Evolutionary conservation across 2,329 filamentous ascomycete genomes (phyloP).

Genomic region (Gliomastix tumulicola): DNA sequence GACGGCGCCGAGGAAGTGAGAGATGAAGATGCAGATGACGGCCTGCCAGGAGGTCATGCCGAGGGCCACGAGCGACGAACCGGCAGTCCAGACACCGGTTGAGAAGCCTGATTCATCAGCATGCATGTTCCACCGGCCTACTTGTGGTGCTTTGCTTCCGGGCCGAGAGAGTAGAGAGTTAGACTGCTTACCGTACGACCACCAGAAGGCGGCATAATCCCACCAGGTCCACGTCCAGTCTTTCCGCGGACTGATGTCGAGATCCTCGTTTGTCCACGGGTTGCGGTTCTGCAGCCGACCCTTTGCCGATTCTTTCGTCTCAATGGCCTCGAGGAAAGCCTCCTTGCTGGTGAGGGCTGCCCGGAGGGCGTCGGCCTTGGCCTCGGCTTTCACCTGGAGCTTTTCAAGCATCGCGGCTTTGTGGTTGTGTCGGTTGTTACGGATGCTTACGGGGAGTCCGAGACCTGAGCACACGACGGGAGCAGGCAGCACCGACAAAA

Average conservation of each 20-base stretch:
- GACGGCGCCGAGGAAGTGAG: neutral
- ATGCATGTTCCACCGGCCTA: too few species aligned
- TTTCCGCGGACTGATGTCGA: neutral
- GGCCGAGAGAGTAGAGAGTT: too few species aligned
- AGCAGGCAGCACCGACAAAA: too few species aligned
- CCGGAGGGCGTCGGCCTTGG: too few species aligned
- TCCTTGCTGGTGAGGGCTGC: neutral
- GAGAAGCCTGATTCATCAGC: too few species aligned
- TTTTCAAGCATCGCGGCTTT: too few species aligned
- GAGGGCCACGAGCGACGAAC: neutral
- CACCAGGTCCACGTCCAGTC: neutral
- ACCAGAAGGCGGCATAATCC: neutral
- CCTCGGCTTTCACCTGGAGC: too few species aligned
- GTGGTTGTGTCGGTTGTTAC: too few species aligned
- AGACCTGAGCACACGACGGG: too few species aligned
- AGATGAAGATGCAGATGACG: neutral
- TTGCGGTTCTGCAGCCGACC: neutral
- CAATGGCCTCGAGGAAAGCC: conserved; percentile 1
- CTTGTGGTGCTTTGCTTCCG: too few species aligned
- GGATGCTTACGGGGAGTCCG: too few species aligned
- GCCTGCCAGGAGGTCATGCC: neutral
- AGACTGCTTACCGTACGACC: too few species aligned
- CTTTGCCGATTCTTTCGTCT: neutral
- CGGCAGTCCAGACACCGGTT: neutral
- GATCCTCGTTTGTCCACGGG: neutral